Base-by-base conservation (phyloP, 192 early-diverging fungal species). In the Oehlia diaphana region DNA sequence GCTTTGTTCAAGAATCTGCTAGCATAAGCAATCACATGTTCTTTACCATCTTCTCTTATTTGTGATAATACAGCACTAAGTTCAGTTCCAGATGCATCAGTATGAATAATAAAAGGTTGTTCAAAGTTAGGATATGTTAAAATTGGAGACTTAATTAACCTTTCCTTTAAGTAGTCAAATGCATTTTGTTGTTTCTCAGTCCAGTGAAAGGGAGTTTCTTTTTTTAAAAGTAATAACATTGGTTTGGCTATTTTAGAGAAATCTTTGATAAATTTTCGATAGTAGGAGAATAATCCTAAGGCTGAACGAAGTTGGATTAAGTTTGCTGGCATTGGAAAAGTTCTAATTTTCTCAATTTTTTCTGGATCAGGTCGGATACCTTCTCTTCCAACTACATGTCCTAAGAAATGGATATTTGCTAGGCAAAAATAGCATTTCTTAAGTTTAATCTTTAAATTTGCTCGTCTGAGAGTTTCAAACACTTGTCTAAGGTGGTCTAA, bases 61-160 rank as follows among this genome's bases (percentile, higher is more conserved):
- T 77, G 80, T 2, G 33, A 58, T 2, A 81, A 26, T 2, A 68
- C 35, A 13, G 72, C 76, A 1, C 53, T 76, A 19, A 81, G 9
- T 42, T 76, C 80, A 14, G 2, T 35, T 21, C 69, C 63, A 2
- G 80, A 69, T 0, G 70, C 76, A n/a, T 69, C 37, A 21, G 37
- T 69, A 33, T 23, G 9, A 2, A 69, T 21, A 35, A 39, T 39
- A 7, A 69, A 69, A 2, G 19, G 1, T 13, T 9, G 8, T 0
- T 64, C 7, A 64, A 64, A 64, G 23, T 64, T 23, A 5, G 67
- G 67, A 8, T 42, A 69, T 7, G 0, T 12, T 37, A 69, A 8
- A 1, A 69, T 69, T 1, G 63, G 63, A 0, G 67, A 37, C 3
- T 8, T 1, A n/a, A 37, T 65, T 5, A 81, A 2, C 0, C 7